Evolutionary conservation across 129 eudicot genomes (phyloP).

Genomic region (Flaveria brownii): DNA sequence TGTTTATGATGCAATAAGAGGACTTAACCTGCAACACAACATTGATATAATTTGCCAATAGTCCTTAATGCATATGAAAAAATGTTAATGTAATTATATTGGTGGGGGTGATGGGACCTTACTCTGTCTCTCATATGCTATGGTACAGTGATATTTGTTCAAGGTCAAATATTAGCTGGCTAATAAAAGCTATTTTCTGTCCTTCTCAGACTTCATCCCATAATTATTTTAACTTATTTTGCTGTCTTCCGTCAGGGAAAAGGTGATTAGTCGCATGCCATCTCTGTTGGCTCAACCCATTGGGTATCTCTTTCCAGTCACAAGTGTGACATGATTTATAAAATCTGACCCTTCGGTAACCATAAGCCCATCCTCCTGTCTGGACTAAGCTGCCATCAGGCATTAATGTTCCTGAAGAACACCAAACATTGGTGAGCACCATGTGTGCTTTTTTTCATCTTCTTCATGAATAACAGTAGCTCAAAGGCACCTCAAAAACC

Average conservation of each 20-base stretch:
- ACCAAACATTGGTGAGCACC: constrained; percentile 73
- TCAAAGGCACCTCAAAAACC: too few species aligned
- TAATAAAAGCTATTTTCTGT: constrained; percentile 48
- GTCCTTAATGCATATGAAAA: too few species aligned
- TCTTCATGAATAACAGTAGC: too few species aligned
- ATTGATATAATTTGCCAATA: too few species aligned
- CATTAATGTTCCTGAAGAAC: constrained; percentile 75
- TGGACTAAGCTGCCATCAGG: constrained; percentile 57
- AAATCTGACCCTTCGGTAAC: constrained; percentile 46
- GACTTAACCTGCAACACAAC: too few species aligned
- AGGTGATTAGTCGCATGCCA: constrained; percentile 83
- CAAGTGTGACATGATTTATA: constrained; percentile 48
- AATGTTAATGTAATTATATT: not conserved
- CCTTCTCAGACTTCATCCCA: constrained; percentile 24
- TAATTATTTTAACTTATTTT: too few species aligned
- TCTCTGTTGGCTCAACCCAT: constrained; percentile 39
- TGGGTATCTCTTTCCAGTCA: constrained; percentile 60
- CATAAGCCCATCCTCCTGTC: constrained; percentile 78
- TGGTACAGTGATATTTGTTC: constrained; percentile 7
- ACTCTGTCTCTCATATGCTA: not conserved
- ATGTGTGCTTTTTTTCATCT: too few species aligned
- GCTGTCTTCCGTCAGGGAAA: constrained; percentile 64
- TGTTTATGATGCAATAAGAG: too few species aligned
- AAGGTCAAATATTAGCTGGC: constrained; percentile 50
- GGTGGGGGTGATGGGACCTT: constrained; percentile 16